Percentiles rank a stretch among this genome's conserved stretches.
These are phyloP conservation scores for Aspergillus costaricaensis DNA, from an alignment of 2,329 filamentous ascomycete species.

Conservation along the genomic window DNA sequence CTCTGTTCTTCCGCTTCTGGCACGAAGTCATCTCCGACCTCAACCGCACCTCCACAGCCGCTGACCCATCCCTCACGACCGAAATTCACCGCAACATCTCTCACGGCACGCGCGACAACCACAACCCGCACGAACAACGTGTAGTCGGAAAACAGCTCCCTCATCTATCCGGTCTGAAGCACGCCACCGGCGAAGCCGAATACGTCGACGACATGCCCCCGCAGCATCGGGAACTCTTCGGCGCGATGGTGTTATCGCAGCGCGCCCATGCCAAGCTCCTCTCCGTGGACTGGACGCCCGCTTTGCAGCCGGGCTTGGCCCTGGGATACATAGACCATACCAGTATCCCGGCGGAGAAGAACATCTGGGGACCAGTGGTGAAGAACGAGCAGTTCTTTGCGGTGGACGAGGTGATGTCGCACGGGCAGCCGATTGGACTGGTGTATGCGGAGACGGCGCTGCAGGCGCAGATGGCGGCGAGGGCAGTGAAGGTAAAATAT, in stretches of 20 bases:
- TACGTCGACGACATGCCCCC: constrained; percentile 87
- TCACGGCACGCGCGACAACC: constrained; percentile 69
- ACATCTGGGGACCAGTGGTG: constrained; percentile 70
- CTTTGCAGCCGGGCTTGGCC: constrained; percentile 75
- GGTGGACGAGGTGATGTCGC: constrained; percentile 75
- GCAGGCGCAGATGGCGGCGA: constrained; percentile 70
- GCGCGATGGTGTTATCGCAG: constrained; percentile 75
- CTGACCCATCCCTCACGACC: constrained; percentile 60
- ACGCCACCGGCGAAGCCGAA: constrained; percentile 82
- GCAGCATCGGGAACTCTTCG: constrained; percentile 77
- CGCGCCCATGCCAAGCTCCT: constrained; percentile 78
- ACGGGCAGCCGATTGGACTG: constrained; percentile 81
- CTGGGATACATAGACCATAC: constrained; percentile 73
- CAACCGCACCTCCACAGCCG: constrained; percentile 58
- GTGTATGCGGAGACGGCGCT: constrained; percentile 73
- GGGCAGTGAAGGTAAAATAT: constrained; percentile 78
- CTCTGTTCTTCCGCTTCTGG: constrained; percentile 93
- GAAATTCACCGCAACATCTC: constrained; percentile 82
- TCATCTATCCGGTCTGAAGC: constrained; percentile 82
- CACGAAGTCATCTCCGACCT: constrained; percentile 72
- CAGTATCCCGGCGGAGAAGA: constrained; percentile 73
- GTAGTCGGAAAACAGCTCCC: constrained; percentile 76
- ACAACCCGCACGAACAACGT: constrained; percentile 67
- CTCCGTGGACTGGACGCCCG: constrained; percentile 70
- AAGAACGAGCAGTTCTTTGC: constrained; percentile 80